phyloP scores from a whole-genome alignment of 2,329 filamentous ascomycete species.

The Monosporascus cannonballus region DNA sequence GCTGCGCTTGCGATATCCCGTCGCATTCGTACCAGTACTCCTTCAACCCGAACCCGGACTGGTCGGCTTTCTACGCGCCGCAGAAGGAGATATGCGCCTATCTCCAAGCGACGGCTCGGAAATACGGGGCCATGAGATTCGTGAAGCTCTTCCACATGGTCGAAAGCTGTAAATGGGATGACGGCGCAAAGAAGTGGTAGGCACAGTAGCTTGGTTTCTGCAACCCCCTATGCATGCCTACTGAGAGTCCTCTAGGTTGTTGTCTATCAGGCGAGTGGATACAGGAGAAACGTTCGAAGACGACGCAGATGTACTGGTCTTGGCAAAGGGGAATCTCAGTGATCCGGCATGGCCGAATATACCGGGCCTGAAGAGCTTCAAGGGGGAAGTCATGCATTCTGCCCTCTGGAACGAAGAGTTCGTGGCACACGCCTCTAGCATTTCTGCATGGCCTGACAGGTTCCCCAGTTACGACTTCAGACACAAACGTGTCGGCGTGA shows the following conservation, averaged over 20 bases:
- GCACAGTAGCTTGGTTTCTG: background rate
- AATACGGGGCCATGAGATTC: constrained; percentile 39
- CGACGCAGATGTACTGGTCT: constrained; percentile 33
- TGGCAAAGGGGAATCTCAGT: constrained; percentile 36
- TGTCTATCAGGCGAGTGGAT: constrained; percentile 27
- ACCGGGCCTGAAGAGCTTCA: constrained; percentile 33
- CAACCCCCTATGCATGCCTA: background rate
- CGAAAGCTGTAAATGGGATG: constrained; percentile 34
- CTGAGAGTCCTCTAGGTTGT: constrained; percentile 18
- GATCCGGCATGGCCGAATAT: constrained; percentile 38
- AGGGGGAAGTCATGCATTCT: constrained; percentile 40
- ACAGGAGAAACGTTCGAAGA: constrained; percentile 34
- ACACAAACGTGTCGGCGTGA: constrained; percentile 42
- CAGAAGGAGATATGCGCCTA: constrained; percentile 44
- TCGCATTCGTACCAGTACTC: constrained; percentile 51
- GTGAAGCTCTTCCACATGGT: constrained; percentile 39
- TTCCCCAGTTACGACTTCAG: constrained; percentile 36
- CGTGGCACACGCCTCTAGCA: constrained; percentile 1
- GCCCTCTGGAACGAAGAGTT: constrained; percentile 37
- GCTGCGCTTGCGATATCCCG: constrained; percentile 28
- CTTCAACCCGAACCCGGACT: constrained; percentile 49
- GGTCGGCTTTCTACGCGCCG: constrained; percentile 45
- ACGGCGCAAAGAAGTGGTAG: constrained; percentile 32
- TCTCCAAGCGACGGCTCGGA: constrained; percentile 39
- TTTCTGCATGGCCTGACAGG: background rate